Evolutionary conservation across 2,329 filamentous ascomycete genomes (phyloP).

Genomic region (Monascus ruber): DNA sequence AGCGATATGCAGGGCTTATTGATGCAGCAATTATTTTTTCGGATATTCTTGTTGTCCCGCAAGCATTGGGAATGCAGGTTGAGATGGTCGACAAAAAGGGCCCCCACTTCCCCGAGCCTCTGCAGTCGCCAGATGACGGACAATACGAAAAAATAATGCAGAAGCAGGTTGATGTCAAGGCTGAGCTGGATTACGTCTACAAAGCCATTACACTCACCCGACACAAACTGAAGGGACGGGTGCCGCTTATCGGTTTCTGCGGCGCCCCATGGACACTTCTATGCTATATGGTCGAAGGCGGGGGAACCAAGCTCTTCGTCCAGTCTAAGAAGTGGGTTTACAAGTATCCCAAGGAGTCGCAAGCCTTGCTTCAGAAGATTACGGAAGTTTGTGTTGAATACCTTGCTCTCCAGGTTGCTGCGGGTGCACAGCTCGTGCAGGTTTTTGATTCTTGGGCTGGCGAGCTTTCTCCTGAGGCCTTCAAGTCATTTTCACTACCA

Average conservation of each 20-base stretch:
- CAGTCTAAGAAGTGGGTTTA: conserved; percentile 96
- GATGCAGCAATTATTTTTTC: conserved; percentile 98
- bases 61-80: conserved; percentile 97
- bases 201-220: conserved; percentile 85
- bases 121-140: conserved; percentile 65
- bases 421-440: conserved; percentile 89
- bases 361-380: conserved; percentile 79
- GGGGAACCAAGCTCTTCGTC: conserved; percentile 87
- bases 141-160: conserved; percentile 72
- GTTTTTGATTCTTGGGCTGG: conserved; percentile 98
- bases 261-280: conserved; percentile 94
- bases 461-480: conserved; percentile 74
- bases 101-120: conserved; percentile 80
- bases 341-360: conserved; percentile 69
- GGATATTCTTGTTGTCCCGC: conserved; percentile 93
- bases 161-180: conserved; percentile 69
- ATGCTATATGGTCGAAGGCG: conserved; percentile 98
- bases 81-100: conserved; percentile 98
- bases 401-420: conserved; percentile 79
- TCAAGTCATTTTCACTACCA: conserved; percentile 74
- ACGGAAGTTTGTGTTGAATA: conserved; percentile 91
- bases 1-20: conserved; percentile 78
- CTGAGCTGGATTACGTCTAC: conserved; percentile 88
- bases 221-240: conserved; percentile 73
- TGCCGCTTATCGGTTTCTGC: conserved; percentile 92